Percentiles rank a stretch among this genome's conserved stretches.
Conservation (phyloP, 108 stramenopile genomes). For the Nitzschia sp. region DNA sequence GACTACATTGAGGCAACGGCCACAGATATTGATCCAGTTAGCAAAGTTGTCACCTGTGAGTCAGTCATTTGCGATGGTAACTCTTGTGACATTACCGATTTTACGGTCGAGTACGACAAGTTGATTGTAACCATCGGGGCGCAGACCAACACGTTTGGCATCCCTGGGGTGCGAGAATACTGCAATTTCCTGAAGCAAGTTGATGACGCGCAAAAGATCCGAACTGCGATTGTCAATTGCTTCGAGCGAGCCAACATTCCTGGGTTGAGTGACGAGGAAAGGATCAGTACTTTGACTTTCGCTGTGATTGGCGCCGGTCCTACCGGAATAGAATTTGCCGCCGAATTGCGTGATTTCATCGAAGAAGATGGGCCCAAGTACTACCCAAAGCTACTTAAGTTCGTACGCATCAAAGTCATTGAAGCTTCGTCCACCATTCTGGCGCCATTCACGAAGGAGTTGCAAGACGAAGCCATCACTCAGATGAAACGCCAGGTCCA, state of each 20-base stretch:
- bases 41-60: constrained; percentile 75
- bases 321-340: constrained; percentile 93
- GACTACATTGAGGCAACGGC: constrained; percentile 90
- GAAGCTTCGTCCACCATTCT: constrained; percentile 89
- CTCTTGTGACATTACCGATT: constrained; percentile 85
- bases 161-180: constrained; percentile 90
- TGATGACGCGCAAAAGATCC: constrained; percentile 80
- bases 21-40: constrained; percentile 67
- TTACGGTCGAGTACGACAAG: constrained; percentile 83
- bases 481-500: constrained; percentile 61
- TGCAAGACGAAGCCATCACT: constrained; percentile 86
- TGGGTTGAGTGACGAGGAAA: constrained; percentile 65
- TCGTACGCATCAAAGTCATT: constrained; percentile 90
- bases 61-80: constrained; percentile 93
- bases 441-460: constrained; percentile 86
- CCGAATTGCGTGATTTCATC: constrained; percentile 93
- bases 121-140: constrained; percentile 91
- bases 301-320: constrained; percentile 95
- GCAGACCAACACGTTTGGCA: constrained; percentile 93
- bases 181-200: constrained; percentile 93
- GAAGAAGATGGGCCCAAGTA: constrained; percentile 90
- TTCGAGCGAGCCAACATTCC: constrained; percentile 96
- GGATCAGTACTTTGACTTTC: constrained; percentile 74
- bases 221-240: constrained; percentile 89
- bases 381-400: constrained; percentile 82